These are phyloP conservation scores for Hypoxylon intermedium DNA, from an alignment of 495 filamentous ascomycete species.

Conservation along the genomic window DNA sequence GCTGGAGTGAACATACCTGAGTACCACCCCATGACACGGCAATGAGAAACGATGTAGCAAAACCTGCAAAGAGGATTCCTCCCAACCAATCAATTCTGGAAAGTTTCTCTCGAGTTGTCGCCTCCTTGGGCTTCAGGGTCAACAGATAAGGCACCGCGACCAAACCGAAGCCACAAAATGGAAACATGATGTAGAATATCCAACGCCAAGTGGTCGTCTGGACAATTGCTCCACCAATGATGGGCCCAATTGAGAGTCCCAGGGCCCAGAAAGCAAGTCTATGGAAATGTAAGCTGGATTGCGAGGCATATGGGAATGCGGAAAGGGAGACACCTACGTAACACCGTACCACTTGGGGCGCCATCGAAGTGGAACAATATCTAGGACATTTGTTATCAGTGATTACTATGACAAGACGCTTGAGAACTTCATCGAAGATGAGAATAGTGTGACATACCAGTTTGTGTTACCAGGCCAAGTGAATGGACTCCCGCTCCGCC, in stretches of 20 bases:
- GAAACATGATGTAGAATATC: constrained; percentile 54
- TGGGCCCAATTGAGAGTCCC: constrained; percentile 74
- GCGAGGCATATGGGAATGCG: no score
- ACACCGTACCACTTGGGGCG: constrained; percentile 49
- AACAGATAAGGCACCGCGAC: constrained; percentile 45
- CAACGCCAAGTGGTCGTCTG: constrained; percentile 50
- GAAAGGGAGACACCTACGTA: constrained; percentile 27
- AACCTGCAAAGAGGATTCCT: constrained; percentile 54
- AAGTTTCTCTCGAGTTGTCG: constrained; percentile 43
- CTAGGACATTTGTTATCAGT: no score
- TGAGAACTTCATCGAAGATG: no score
- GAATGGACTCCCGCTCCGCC: constrained; percentile 84
- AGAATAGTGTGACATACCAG: constrained; percentile 3
- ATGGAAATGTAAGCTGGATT: background rate
- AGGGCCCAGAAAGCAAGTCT: constrained; percentile 69
- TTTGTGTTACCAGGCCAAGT: constrained; percentile 80
- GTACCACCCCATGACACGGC: constrained; percentile 64
- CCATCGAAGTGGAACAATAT: constrained; percentile 51
- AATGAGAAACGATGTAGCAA: constrained; percentile 58
- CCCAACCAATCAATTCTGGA: constrained; percentile 49
- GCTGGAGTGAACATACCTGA: constrained; percentile 16
- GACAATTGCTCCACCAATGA: constrained; percentile 80
- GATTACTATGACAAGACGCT: no score
- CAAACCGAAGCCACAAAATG: constrained; percentile 46
- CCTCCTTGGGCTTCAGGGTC: constrained; percentile 44